Percentiles rank a stretch among this genome's conserved stretches.
Conservation (phyloP, 768 basidiomycete genomes). For the Podaxis pistillaris region DNA sequence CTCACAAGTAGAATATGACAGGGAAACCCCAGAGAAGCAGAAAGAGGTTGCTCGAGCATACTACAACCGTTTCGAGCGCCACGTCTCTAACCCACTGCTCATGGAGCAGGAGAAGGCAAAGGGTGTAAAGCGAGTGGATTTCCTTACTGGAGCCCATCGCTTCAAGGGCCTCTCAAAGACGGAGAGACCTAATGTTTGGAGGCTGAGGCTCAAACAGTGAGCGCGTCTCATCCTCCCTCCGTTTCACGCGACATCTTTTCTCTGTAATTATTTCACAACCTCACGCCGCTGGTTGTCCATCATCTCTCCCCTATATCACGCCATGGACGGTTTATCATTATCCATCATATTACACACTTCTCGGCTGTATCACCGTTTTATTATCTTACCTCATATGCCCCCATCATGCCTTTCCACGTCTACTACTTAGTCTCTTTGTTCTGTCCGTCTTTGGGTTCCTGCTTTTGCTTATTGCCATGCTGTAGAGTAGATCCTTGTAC, state of each 20-base stretch:
- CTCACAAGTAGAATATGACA: background rate
- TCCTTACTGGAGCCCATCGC: conserved; percentile 1
- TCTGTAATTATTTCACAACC: background rate
- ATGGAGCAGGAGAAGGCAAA: background rate
- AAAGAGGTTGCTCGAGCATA: background rate
- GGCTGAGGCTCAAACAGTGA: background rate
- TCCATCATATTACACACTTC: background rate
- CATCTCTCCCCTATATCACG: background rate
- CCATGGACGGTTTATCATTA: conserved; percentile 11
- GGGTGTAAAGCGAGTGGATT: conserved; percentile 2
- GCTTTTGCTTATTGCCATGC: background rate
- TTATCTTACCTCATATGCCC: background rate
- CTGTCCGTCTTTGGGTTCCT: background rate
- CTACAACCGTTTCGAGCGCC: background rate
- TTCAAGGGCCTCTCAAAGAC: background rate
- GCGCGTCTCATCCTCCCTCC: background rate
- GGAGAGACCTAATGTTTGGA: background rate
- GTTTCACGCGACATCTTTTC: background rate
- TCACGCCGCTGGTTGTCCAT: background rate
- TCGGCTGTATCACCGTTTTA: background rate
- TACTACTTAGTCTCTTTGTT: background rate
- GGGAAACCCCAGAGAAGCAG: background rate
- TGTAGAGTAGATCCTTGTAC: background rate
- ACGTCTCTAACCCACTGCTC: background rate
- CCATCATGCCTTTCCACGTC: background rate